phyloP scores from a whole-genome alignment of 2,329 filamentous ascomycete genomes.

The Salinomyces thailandicus region DNA sequence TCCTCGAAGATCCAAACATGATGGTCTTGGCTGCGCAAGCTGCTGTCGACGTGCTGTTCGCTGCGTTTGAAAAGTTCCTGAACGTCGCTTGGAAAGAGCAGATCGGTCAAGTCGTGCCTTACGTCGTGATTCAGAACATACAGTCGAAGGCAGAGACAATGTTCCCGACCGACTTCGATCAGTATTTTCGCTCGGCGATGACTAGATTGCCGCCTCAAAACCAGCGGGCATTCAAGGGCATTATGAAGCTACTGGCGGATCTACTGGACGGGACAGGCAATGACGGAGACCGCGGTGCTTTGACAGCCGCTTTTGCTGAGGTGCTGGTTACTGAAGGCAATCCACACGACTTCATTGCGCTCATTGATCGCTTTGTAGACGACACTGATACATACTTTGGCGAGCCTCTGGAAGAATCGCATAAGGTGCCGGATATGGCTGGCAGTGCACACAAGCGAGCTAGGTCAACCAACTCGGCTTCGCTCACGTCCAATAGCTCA shows the following conservation, averaged over 20 bases:
- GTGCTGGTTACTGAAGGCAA: conserved; percentile 68
- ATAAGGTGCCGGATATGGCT: conserved; percentile 5
- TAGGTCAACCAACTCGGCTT: conserved; percentile 56
- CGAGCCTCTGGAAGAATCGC: conserved; percentile 35
- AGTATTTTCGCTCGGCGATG: conserved; percentile 45
- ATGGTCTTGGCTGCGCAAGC: conserved; percentile 65
- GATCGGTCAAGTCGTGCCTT: conserved; percentile 73
- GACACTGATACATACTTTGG: conserved; percentile 86
- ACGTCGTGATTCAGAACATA: conserved; percentile 60
- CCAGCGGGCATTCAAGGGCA: conserved; percentile 65
- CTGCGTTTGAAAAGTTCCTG: conserved; percentile 88
- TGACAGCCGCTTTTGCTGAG: conserved; percentile 83
- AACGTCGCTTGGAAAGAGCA: conserved; percentile 78
- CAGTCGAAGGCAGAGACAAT: conserved; percentile 54
- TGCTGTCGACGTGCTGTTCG: conserved; percentile 74
- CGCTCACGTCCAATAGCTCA: conserved; percentile 74
- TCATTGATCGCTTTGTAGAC: conserved; percentile 79
- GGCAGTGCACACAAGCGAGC: conserved; percentile 36
- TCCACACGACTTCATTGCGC: conserved; percentile 73
- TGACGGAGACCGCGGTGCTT: conserved; percentile 76
- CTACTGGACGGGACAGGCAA: conserved; percentile 82
- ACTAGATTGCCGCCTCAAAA: conserved; percentile 48
- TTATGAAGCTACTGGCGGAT: conserved; percentile 78
- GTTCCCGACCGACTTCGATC: conserved; percentile 60
- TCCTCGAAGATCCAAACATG: conserved; percentile 74